phyloP scores from a whole-genome alignment of 2,329 filamentous ascomycete genomes.

The Rhinocladiella similis region DNA sequence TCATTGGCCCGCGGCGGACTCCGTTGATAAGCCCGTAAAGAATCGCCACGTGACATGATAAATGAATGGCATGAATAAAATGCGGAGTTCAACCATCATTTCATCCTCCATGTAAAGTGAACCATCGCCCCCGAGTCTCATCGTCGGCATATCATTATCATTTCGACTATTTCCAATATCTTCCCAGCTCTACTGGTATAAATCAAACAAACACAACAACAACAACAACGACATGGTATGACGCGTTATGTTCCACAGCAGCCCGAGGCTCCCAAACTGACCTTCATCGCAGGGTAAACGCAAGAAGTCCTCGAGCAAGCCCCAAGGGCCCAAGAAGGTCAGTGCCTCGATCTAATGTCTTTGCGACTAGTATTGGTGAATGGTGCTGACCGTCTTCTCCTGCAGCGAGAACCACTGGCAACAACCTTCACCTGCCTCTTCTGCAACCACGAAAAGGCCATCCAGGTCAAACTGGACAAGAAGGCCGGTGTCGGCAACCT shows the following conservation, averaged over 20 bases:
- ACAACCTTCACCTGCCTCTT: slow-evolving; percentile 96
- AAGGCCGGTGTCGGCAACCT: slow-evolving; percentile 83
- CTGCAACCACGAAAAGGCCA: slow-evolving; percentile 95
- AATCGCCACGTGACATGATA: not conserved
- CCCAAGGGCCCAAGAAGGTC: slow-evolving; percentile 22
- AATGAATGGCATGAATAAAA: not conserved
- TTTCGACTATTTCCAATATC: too few species aligned
- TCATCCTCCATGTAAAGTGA: too few species aligned
- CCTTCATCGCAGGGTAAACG: slow-evolving; percentile 71
- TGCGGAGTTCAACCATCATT: too few species aligned
- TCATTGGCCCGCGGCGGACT: not conserved
- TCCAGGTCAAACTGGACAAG: slow-evolving; percentile 89
- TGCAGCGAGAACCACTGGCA: slow-evolving; percentile 47
- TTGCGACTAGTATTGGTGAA: too few species aligned
- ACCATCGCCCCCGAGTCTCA: too few species aligned
- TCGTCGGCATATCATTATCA: too few species aligned
- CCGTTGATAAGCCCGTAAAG: not conserved
- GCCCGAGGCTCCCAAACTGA: too few species aligned
- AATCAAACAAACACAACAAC: too few species aligned
- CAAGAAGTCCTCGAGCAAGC: slow-evolving; percentile 78
- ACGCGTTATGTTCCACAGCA: too few species aligned
- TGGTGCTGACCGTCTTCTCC: not conserved
- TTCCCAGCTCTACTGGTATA: too few species aligned
- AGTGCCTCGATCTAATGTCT: too few species aligned
- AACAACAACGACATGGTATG: too few species aligned